phyloP scores from a whole-genome alignment of 2,329 filamentous ascomycete species.

The Fusarium metavorans region DNA sequence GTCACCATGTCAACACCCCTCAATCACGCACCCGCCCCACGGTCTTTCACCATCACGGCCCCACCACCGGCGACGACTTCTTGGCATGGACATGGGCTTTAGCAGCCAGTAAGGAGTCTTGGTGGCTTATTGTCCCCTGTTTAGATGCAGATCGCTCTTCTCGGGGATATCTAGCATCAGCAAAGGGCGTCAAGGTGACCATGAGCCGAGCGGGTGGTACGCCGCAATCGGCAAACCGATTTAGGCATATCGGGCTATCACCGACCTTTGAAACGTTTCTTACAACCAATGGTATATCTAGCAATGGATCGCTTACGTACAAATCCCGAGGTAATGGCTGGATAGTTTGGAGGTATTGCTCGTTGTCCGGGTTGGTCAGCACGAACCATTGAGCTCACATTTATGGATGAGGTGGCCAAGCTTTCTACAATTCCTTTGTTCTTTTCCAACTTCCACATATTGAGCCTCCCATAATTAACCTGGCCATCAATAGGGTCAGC shows the following conservation, averaged over 20 bases:
- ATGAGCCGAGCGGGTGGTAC: neutral
- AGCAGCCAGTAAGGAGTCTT: neutral
- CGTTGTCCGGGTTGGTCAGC: neutral
- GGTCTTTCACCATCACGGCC: slow-evolving; percentile 41
- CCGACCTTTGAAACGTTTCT: neutral
- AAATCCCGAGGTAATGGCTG: neutral
- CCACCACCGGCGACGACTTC: slow-evolving; percentile 15
- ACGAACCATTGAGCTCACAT: neutral
- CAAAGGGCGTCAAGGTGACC: neutral
- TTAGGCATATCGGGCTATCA: neutral
- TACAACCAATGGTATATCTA: neutral
- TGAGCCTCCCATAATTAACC: neutral
- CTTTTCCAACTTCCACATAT: neutral
- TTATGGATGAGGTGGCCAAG: neutral
- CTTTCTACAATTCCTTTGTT: neutral
- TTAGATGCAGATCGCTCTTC: neutral
- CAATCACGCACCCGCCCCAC: slow-evolving; percentile 41
- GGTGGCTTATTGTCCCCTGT: neutral
- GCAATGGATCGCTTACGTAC: neutral
- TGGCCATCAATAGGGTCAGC: neutral
- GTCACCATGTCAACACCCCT: slow-evolving; percentile 21
- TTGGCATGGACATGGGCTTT: neutral
- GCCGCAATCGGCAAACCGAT: neutral
- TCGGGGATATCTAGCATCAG: neutral
- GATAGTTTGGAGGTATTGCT: neutral